Percentiles rank a stretch among this genome's conserved stretches.
Conservation (phyloP, 352 stramenopile species). For the Aphanomyces euteiches region DNA sequence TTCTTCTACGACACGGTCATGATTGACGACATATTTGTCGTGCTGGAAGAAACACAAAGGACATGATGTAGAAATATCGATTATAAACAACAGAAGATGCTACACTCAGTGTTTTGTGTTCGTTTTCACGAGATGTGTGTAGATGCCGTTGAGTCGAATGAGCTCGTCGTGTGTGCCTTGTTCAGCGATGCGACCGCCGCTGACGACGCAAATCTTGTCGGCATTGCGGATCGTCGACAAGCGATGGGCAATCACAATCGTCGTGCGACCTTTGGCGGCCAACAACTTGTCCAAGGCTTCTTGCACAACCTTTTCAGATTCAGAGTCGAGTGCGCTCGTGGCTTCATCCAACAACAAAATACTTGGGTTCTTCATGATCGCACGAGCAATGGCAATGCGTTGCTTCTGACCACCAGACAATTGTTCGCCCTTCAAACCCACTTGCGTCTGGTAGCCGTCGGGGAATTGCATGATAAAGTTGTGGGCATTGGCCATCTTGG, state of each 20-base stretch:
- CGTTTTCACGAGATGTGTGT: conserved; percentile 23
- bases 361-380: conserved; percentile 40
- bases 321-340: background rate
- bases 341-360: conserved; percentile 43
- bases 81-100: too few species aligned
- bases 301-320: conserved; percentile 82
- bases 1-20: conserved; percentile 29
- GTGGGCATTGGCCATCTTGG: conserved; percentile 40
- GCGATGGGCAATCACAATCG: conserved; percentile 74
- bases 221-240: conserved; percentile 73
- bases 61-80: too few species aligned
- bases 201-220: conserved; percentile 42
- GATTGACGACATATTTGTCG: conserved; percentile 32
- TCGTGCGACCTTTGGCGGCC: conserved; percentile 37
- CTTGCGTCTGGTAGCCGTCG: background rate
- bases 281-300: conserved; percentile 56
- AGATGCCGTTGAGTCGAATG: conserved; percentile 34
- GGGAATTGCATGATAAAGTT: conserved; percentile 31
- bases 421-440: background rate
- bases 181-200: conserved; percentile 29
- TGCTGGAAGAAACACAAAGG: too few species aligned
- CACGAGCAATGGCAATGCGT: conserved; percentile 42
- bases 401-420: conserved; percentile 43
- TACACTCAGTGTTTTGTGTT: too few species aligned
- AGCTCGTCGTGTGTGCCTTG: conserved; percentile 32